Evolutionary conservation across 345 rosid genomes (phyloP).

Genomic region (Luvunga scandens): DNA sequence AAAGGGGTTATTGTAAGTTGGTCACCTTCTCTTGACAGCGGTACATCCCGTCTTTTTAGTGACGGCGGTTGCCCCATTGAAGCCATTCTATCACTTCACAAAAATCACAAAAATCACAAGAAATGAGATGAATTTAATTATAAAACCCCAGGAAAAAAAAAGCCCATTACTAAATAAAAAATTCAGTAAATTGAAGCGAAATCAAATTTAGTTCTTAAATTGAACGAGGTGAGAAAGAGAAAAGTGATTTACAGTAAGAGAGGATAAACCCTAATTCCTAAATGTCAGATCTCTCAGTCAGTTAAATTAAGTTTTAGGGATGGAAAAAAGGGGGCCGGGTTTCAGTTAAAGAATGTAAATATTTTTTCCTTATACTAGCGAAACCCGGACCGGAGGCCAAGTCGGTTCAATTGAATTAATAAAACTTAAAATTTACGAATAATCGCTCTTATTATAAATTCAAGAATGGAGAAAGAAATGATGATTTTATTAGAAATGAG

Average conservation of each 20-base stretch:
- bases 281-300: background rate
- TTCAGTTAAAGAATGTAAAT: too few species aligned
- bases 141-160: background rate
- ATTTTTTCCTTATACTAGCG: too few species aligned
- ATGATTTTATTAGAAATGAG: too few species aligned
- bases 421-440: too few species aligned
- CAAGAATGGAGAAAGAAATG: too few species aligned
- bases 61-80: slow-evolving; percentile 45
- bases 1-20: slow-evolving; percentile 72
- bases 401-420: too few species aligned
- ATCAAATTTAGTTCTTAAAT: background rate
- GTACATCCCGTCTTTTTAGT: slow-evolving; percentile 67
- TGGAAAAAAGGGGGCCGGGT: too few species aligned
- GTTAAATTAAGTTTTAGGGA: too few species aligned
- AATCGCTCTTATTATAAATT: too few species aligned
- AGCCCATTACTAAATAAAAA: background rate
- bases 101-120: background rate
- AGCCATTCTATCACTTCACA: slow-evolving; percentile 33
- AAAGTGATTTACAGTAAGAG: background rate
- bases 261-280: background rate
- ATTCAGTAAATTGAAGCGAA: background rate
- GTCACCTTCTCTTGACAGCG: slow-evolving; percentile 66
- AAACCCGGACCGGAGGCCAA: too few species aligned
- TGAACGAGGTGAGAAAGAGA: background rate
- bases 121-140: background rate